Base-by-base conservation (phyloP, 768 basidiomycete genomes). In the Agrocybe praecox region DNA sequence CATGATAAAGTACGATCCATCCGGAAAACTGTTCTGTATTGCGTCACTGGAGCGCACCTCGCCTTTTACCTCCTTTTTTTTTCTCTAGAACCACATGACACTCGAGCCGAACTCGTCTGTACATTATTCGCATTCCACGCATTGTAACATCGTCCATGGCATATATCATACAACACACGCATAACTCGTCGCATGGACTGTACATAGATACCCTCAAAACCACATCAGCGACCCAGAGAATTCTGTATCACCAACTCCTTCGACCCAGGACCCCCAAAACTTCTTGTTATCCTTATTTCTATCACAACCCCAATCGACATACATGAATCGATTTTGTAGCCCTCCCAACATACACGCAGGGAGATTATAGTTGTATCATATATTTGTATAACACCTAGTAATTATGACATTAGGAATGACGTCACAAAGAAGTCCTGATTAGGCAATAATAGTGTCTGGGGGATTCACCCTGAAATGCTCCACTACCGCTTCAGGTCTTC, bases 401-500 rank as follows among this genome's bases (percentile, higher is more conserved):
- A 11, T 12, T 21, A 46, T 56, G 53, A 57, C 60, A 42, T 46
- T 23, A 12, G 45, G 17, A 21, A 18, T 61, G 60, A 61, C 52
- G 60, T 51, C 50, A 34, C 33, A 51, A 19, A 43, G 10, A 42
- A 23, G 11, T 1, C 21, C 14, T 22, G 42, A n/a, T n/a, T n/a
- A n/a, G n/a, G n/a, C n/a, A n/a, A n/a, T n/a, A n/a, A n/a, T n/a
- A 50, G 52, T 51, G 24, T 58, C 52, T 32, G 64, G 55, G 62
- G 58, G 26, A n/a, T n/a, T n/a, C n/a, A n/a, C n/a, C 32, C 24
- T 18, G 10, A 17, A 21, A 45, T 26, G 46, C 40, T 29, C 40
- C 44, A 53, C 57, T 71, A 80, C 49, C 78, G 75, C 40, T 78
- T 81, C 53, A 63, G 42, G 58, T 82, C 81, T 60, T 84, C 82